Evolutionary conservation across 2,329 filamentous ascomycete species (phyloP).

Genomic region (Colletotrichum lindemuthianum): DNA sequence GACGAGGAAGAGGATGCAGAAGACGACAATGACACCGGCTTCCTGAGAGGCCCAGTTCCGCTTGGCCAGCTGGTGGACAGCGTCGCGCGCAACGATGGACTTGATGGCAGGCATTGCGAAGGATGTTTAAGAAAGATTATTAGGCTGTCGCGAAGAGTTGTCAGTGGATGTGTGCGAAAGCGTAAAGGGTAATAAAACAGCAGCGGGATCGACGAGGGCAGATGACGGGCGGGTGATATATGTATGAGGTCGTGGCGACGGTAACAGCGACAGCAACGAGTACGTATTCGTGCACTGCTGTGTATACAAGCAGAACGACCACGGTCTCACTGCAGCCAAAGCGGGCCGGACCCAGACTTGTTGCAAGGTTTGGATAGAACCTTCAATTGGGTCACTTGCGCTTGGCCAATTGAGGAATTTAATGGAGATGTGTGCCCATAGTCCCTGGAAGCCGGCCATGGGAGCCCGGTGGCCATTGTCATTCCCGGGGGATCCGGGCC

Average conservation of each 20-base stretch:
- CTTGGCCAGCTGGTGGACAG: slow-evolving; percentile 51
- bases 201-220: background rate
- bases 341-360: too few relatives aligned
- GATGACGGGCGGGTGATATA: slow-evolving; percentile 25
- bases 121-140: slow-evolving; percentile 35
- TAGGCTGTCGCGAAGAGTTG: background rate
- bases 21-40: slow-evolving; percentile 54
- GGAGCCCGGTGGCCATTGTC: slow-evolving; percentile 20
- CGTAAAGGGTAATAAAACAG: too few relatives aligned
- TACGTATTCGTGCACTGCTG: background rate
- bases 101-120: slow-evolving; percentile 54
- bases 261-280: background rate
- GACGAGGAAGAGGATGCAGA: slow-evolving; percentile 55
- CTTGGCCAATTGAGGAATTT: slow-evolving; percentile 33
- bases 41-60: slow-evolving; percentile 54
- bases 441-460: background rate
- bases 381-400: slow-evolving; percentile 1
- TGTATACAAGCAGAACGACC: too few relatives aligned
- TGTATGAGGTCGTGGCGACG: slow-evolving; percentile 29
- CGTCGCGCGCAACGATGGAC: slow-evolving; percentile 50
- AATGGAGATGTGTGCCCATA: slow-evolving; percentile 22
- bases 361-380: slow-evolving; percentile 1
- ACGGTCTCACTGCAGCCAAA: too few relatives aligned
- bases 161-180: slow-evolving; percentile 11
- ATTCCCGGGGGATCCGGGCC: slow-evolving; percentile 31